Evolutionary conservation across 164 flowering plant species (phyloP), one percentile per base, ranked within the genome.

Genomic region (Dillenia suffruticosa): DNA sequence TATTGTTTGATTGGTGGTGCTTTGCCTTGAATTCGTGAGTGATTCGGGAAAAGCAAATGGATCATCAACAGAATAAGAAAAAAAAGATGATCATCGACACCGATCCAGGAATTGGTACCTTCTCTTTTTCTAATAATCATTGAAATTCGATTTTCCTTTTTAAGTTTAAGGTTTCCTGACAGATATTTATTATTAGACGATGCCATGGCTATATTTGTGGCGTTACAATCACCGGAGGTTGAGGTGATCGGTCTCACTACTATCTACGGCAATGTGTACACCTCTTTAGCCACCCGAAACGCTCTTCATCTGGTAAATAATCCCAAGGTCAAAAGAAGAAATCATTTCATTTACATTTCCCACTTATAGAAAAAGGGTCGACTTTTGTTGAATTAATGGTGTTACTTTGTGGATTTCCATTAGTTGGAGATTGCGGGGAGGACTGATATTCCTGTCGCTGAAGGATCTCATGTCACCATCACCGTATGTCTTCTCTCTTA

Each of bases 131-230:
- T 24, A n/a, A 8, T 10, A 14, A 49, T 43, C 16, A 14, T 10
- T 9, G 5, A 52, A 58, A 44, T 44, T 13, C 15, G 44, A 58
- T 10, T 9, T 17, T 17, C 3, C 10, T 32, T 46, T 2, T 5
- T 26, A 32, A 32, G 12, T 3, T 56, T 17, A 19, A 10, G 44
- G 44, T 12, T 56, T 56, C 59, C 15, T 45, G 9, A 2, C 46
- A 3, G 24, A 14, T 50, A 5, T 24, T 26, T 60, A 24, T 49
- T 48, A 10, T 49, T 49, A 90, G 98, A 94, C 80, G 98, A 94
- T 79, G 92, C 96, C 50, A 84, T 90, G 98, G 97, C 98, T 11
- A 94, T 94, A 15, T 83, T 94, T 66, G 44, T 94, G 67, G 96
- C 97, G 1, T 63, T 94, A 44, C 66, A 65, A 58, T 87, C 91